phyloP scores from a whole-genome alignment of 2,329 filamentous ascomycete species.

The Cladophialophora chaetospira region DNA sequence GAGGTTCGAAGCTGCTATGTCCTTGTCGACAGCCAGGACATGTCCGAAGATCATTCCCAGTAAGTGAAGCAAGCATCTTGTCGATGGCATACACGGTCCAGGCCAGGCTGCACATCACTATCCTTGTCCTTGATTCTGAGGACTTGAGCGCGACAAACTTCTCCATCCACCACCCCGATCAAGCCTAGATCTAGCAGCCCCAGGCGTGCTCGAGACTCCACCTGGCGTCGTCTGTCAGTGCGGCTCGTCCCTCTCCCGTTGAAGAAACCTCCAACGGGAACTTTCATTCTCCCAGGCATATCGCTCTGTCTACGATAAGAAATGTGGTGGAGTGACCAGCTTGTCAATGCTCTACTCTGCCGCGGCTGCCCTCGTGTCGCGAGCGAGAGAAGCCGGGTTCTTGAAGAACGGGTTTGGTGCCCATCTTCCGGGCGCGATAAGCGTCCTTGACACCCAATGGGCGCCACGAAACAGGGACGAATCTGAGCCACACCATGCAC shows the following conservation, averaged over 20 bases:
- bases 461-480: background rate
- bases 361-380: too few relatives aligned
- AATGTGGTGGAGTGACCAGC: background rate
- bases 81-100: too few relatives aligned
- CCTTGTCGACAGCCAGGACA: background rate
- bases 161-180: conserved; percentile 27
- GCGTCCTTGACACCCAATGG: background rate
- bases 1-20: background rate
- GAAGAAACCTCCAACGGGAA: background rate
- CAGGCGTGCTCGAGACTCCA: background rate
- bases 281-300: too few relatives aligned
- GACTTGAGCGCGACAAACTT: background rate
- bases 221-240: background rate
- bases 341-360: background rate
- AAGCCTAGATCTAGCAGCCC: background rate
- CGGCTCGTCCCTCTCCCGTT: background rate
- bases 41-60: background rate
- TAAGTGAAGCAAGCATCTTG: too few relatives aligned
- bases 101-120: too few relatives aligned
- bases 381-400: too few relatives aligned
- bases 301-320: conserved; percentile 12
- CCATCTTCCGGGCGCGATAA: background rate
- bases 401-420: too few relatives aligned
- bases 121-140: background rate
- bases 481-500: background rate